Percentiles rank a stretch among this genome's conserved stretches.
phyloP scores from a whole-genome alignment of 2,329 filamentous ascomycete genomes.

The Fusarium cyanostomum region DNA sequence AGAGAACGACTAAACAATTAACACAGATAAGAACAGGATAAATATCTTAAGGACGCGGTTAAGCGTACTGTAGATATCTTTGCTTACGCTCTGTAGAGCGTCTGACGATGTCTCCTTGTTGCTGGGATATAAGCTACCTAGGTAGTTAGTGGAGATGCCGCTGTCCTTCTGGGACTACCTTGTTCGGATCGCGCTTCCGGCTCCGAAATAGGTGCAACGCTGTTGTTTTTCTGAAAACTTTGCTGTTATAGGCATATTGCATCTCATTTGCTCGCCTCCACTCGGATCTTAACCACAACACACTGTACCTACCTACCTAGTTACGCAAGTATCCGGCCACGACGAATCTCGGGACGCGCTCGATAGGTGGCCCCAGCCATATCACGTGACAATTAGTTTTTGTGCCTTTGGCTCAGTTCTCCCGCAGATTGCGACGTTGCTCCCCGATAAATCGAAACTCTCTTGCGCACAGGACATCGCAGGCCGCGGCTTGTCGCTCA shows the following conservation, averaged over 20 bases:
- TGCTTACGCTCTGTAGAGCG: background rate
- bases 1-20: too few species aligned
- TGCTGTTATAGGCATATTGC: constrained; percentile 1
- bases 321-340: constrained; percentile 6
- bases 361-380: constrained; percentile 24
- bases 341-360: constrained; percentile 22
- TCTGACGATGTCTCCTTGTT: background rate
- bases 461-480: constrained; percentile 45
- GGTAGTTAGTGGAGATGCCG: constrained; percentile 7
- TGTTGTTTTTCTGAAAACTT: constrained; percentile 2
- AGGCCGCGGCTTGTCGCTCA: constrained; percentile 45
- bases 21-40: too few species aligned
- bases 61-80: too few species aligned
- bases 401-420: constrained; percentile 40
- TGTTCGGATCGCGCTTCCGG: constrained; percentile 7
- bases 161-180: background rate
- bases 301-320: background rate
- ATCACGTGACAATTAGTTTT: constrained; percentile 38
- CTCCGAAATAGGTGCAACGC: constrained; percentile 19
- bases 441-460: constrained; percentile 38
- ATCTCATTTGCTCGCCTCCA: background rate
- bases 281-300: background rate
- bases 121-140: background rate
- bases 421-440: constrained; percentile 43
- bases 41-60: too few species aligned